A percentile compares a stretch with the other conserved stretches of the same genome.
Evolutionary conservation across 2,329 filamentous ascomycete species (phyloP).

Genomic region (Paraconiothyrium sp.): DNA sequence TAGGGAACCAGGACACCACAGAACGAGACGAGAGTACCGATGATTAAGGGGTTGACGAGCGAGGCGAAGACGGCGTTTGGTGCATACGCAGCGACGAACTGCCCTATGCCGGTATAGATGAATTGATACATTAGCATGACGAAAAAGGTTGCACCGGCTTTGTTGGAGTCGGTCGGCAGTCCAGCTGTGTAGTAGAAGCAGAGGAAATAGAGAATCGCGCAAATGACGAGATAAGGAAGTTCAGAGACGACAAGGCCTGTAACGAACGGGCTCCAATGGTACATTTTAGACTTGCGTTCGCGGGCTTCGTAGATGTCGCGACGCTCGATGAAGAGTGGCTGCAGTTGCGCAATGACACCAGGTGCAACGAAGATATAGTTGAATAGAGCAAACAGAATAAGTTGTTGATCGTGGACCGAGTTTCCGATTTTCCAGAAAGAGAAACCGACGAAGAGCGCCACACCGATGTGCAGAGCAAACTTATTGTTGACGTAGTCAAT

Average conservation of each 20-base stretch:
- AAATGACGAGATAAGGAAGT: constrained; percentile 70
- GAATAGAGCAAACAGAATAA: constrained; percentile 60
- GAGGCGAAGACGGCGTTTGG: constrained; percentile 60
- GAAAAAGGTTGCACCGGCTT: constrained; percentile 60
- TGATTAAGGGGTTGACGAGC: constrained; percentile 56
- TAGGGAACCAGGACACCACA: constrained; percentile 71
- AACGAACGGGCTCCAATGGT: constrained; percentile 78
- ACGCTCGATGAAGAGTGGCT: constrained; percentile 56
- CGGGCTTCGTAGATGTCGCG: constrained; percentile 65
- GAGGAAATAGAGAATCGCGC: constrained; percentile 68
- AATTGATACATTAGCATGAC: constrained; percentile 72
- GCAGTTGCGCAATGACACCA: constrained; percentile 52
- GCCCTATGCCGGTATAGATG: constrained; percentile 65
- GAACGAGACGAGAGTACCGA: constrained; percentile 35
- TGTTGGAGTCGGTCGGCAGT: constrained; percentile 54
- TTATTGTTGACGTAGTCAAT: constrained; percentile 40
- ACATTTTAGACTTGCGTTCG: constrained; percentile 72
- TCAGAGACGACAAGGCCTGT: constrained; percentile 75
- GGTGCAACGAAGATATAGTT: constrained; percentile 56
- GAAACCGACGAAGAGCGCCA: constrained; percentile 39
- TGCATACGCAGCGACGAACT: constrained; percentile 61
- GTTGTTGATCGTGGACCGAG: constrained; percentile 51
- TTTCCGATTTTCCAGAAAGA: constrained; percentile 39
- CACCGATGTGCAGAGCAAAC: constrained; percentile 33
- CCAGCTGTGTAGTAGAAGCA: constrained; percentile 70